Conservation (phyloP, 164 flowering plant genomes). For the Annona squamosa region DNA sequence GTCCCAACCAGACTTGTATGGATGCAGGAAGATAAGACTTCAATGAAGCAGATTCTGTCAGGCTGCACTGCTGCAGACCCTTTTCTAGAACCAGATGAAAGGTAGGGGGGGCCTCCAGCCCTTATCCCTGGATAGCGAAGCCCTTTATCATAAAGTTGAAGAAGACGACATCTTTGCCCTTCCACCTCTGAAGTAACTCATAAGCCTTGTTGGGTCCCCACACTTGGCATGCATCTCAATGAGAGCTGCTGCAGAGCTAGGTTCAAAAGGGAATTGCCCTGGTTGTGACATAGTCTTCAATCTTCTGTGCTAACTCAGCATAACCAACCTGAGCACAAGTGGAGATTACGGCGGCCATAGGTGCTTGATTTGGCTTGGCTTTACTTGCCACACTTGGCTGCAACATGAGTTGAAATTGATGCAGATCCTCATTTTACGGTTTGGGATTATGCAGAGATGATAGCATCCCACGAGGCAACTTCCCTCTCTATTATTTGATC, state of each 20-base stretch:
- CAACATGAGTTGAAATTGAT: slow-evolving; percentile 16
- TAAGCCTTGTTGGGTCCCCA: slow-evolving; percentile 13
- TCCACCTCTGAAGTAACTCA: slow-evolving; percentile 13
- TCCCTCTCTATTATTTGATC: slow-evolving; percentile 15
- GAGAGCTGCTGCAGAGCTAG: slow-evolving; percentile 12
- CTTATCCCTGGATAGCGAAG: slow-evolving; percentile 19
- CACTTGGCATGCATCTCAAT: slow-evolving; percentile 23
- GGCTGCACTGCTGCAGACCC: slow-evolving; percentile 9
- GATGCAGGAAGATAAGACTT: slow-evolving; percentile 18
- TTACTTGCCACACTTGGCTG: slow-evolving; percentile 1
- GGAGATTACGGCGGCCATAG: slow-evolving; percentile 11
- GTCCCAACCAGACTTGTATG: slow-evolving; percentile 17
- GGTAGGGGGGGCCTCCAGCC: slow-evolving; percentile 13
- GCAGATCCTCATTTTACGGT: slow-evolving; percentile 8
- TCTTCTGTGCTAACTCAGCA: slow-evolving; percentile 7
- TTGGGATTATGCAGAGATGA: slow-evolving; percentile 14
- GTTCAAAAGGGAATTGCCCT: slow-evolving; percentile 12
- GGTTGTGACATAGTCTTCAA: slow-evolving; percentile 11
- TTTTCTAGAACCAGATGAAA: slow-evolving; percentile 12
- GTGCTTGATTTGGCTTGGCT: slow-evolving; percentile 10
- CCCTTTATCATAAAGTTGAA: slow-evolving; percentile 18
- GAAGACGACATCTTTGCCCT: slow-evolving; percentile 15
- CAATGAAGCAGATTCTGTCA: slow-evolving; percentile 19
- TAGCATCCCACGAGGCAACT: slow-evolving; percentile 22
- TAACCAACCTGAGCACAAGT: slow-evolving; percentile 19